phyloP scores from a whole-genome alignment of 1,284 basidiomycete species.

The Fistulinella staudtii region DNA sequence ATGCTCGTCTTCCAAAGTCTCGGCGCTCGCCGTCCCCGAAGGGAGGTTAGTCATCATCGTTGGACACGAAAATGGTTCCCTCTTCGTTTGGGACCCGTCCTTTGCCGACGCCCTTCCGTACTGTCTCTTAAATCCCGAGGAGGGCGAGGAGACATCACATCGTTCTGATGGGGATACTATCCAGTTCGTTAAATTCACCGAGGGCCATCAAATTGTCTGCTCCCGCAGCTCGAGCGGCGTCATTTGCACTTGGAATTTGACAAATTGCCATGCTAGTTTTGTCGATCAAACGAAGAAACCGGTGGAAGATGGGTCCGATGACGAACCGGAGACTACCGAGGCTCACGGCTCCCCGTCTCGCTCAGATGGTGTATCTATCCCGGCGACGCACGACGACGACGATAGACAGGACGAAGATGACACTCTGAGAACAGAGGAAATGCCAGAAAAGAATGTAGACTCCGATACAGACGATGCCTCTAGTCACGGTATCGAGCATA shows the following conservation, averaged over 20 bases:
- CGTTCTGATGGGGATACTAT: slow-evolving; percentile 4
- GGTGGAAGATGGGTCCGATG: background rate
- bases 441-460: no score
- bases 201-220: slow-evolving; percentile 6
- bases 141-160: no score
- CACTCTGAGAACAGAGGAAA: no score
- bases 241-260: slow-evolving; percentile 20
- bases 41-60: slow-evolving; percentile 8
- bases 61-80: slow-evolving; percentile 17
- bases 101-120: slow-evolving; percentile 3
- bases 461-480: no score
- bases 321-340: no score
- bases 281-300: slow-evolving; percentile 1
- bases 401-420: no score
- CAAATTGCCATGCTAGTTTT: slow-evolving; percentile 11
- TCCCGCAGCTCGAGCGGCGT: slow-evolving; percentile 15
- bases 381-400: no score
- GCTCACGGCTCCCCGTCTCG: no score
- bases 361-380: no score
- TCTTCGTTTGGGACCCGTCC: slow-evolving; percentile 21
- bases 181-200: slow-evolving; percentile 16
- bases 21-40: slow-evolving; percentile 9
- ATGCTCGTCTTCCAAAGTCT: slow-evolving; percentile 9
- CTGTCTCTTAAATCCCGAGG: slow-evolving; percentile 9
- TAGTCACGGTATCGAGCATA: no score